Conservation (phyloP, 306 rosid species). For the Lathyrus oleraceus region DNA sequence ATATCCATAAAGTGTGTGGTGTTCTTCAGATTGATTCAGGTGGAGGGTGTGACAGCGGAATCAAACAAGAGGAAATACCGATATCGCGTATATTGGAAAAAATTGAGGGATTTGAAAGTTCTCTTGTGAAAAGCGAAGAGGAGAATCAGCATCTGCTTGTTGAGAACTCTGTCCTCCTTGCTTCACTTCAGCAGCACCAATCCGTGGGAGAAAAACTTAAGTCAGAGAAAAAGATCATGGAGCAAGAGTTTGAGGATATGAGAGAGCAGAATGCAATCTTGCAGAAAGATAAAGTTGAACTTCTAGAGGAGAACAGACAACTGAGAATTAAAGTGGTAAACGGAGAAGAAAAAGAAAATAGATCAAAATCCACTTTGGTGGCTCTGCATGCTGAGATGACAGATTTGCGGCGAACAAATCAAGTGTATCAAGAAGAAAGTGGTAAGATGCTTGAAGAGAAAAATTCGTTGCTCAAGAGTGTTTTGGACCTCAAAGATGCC, state of each 20-base stretch:
- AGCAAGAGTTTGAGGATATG: conserved; percentile 55
- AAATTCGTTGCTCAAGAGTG: conserved; percentile 48
- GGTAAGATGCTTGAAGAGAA: conserved; percentile 61
- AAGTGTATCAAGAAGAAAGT: conserved; percentile 58
- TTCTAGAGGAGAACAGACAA: conserved; percentile 52
- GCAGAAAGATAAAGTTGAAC: conserved; percentile 59
- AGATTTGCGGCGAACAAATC: conserved; percentile 46
- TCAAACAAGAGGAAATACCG: conserved; percentile 51
- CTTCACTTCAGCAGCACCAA: conserved; percentile 59
- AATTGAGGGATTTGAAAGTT: conserved; percentile 58
- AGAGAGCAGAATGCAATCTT: conserved; percentile 45
- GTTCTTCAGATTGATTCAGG: conserved; percentile 67
- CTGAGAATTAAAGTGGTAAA: conserved; percentile 54
- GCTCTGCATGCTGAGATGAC: conserved; percentile 48
- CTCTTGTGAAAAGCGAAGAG: conserved; percentile 56
- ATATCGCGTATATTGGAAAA: conserved; percentile 55
- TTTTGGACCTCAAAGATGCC: conserved; percentile 57
- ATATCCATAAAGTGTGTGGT: conserved; percentile 59
- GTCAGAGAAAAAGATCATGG: conserved; percentile 50
- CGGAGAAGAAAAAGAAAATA: conserved; percentile 54
- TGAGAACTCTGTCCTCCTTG: conserved; percentile 66
- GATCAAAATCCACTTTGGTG: conserved; percentile 47
- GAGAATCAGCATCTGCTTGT: conserved; percentile 64
- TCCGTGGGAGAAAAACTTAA: conserved; percentile 50
- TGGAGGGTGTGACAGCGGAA: conserved; percentile 43